These are phyloP conservation scores for Limonium bicolor DNA, from an alignment of 148 eudicot genomes.

Conservation along the genomic window DNA sequence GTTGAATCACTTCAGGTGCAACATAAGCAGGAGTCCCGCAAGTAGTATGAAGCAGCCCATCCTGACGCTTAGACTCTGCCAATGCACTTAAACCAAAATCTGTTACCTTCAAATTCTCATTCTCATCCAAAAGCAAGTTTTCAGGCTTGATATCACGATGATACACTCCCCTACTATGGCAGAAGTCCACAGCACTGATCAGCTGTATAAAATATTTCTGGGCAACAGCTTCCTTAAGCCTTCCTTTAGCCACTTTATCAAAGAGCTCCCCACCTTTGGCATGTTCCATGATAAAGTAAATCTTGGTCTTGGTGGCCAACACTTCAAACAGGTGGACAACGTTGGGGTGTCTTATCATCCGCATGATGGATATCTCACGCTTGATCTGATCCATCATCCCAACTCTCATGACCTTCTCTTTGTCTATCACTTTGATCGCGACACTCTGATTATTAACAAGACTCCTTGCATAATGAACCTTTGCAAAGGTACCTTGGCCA, in stretches of 20 bases:
- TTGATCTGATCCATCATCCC: conserved; percentile 51
- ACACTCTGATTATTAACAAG: conserved; percentile 43
- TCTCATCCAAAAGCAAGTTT: conserved; percentile 62
- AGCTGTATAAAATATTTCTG: conserved; percentile 56
- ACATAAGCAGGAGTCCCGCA: conserved; percentile 95
- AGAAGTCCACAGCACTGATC: conserved; percentile 54
- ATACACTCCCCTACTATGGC: conserved; percentile 74
- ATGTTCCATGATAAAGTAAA: conserved; percentile 59
- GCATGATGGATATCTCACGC: conserved; percentile 64
- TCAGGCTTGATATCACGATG: conserved; percentile 87
- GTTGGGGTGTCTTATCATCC: conserved; percentile 45
- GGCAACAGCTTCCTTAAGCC: conserved; percentile 49
- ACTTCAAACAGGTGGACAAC: conserved; percentile 65
- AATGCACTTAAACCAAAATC: conserved; percentile 83
- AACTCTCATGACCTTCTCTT: conserved; percentile 40
- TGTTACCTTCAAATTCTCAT: conserved; percentile 51
- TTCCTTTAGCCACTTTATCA: conserved; percentile 50
- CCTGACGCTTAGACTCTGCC: conserved; percentile 51
- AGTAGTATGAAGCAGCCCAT: conserved; percentile 68
- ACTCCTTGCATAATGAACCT: conserved; percentile 53
- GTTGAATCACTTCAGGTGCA: conserved; percentile 61
- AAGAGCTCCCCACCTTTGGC: conserved; percentile 82
- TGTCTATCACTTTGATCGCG: conserved; percentile 66
- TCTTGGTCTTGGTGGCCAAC: conserved; percentile 63
- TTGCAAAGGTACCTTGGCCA: conserved; percentile 77